A percentile compares a stretch with the other conserved stretches of the same genome.
These are phyloP conservation scores for Talaromyces albobiverticillius DNA, from an alignment of 2,329 filamentous ascomycete genomes.

Conservation along the genomic window DNA sequence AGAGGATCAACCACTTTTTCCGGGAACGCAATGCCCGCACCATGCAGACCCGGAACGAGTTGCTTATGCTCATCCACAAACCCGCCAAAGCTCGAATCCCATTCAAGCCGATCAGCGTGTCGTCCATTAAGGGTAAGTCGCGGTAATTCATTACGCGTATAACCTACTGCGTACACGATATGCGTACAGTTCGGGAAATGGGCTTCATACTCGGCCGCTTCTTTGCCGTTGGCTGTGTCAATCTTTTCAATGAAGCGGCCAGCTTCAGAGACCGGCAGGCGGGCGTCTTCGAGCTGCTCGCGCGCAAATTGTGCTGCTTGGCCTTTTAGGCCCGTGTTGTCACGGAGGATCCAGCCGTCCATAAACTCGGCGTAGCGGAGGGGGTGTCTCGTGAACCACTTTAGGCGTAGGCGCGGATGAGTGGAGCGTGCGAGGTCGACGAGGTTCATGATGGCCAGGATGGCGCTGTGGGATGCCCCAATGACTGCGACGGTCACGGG, in stretches of 20 bases:
- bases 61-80: conserved; percentile 47
- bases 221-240: conserved; percentile 41
- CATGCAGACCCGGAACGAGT: conserved; percentile 54
- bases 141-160: conserved; percentile 51
- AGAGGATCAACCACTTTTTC: conserved; percentile 59
- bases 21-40: conserved; percentile 63
- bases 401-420: conserved; percentile 54
- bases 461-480: conserved; percentile 62
- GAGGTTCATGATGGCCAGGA: conserved; percentile 62
- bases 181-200: conserved; percentile 51
- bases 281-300: conserved; percentile 55
- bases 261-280: conserved; percentile 45
- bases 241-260: conserved; percentile 48
- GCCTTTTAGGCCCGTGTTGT: conserved; percentile 66
- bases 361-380: conserved; percentile 61
- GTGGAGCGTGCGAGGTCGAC: conserved; percentile 51
- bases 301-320: conserved; percentile 59
- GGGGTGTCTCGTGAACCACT: conserved; percentile 61
- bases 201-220: conserved; percentile 46
- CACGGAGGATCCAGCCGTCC: conserved; percentile 61
- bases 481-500: conserved; percentile 53
- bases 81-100: conserved; percentile 28
- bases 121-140: conserved; percentile 37
- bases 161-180: conserved; percentile 61
- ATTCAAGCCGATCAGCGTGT: conserved; percentile 27